Evolutionary conservation across 345 rosid genomes (phyloP).

Genomic region (Turnera subulata): DNA sequence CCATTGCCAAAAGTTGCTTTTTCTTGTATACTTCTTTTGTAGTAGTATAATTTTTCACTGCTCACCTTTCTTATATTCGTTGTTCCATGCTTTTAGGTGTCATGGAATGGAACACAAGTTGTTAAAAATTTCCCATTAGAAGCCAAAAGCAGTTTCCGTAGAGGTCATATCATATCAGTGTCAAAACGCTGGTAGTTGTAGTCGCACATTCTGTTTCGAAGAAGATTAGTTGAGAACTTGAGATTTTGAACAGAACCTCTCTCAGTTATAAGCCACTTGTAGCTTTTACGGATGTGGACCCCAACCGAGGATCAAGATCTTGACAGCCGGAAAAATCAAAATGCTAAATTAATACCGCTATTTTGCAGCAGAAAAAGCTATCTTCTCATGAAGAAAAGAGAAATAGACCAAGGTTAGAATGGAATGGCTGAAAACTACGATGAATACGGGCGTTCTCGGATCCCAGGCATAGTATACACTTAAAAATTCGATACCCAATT

Average conservation of each 20-base stretch:
- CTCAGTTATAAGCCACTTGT: no score
- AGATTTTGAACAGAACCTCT: neutral
- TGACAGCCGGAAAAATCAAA: no score
- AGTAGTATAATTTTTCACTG: neutral
- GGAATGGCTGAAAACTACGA: no score
- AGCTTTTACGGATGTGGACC: no score
- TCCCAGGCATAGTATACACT: no score
- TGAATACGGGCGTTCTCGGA: no score
- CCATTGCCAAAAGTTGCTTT: neutral
- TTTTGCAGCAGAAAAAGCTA: no score
- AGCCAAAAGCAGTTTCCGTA: neutral
- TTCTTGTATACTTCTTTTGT: neutral
- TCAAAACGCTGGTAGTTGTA: neutral
- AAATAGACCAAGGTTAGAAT: no score
- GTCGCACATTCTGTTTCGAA: neutral
- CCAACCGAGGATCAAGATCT: no score
- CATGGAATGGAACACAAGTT: neutral
- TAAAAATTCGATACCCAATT: no score
- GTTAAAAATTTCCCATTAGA: neutral
- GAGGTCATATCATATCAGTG: neutral
- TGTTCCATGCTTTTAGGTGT: slow-evolving; percentile 5
- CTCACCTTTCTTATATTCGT: neutral
- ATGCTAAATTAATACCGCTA: no score
- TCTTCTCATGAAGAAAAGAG: no score
- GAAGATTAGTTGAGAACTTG: neutral